Base-by-base conservation (phyloP, 73 alveolate species). In the Paramecium caudatum region DNA sequence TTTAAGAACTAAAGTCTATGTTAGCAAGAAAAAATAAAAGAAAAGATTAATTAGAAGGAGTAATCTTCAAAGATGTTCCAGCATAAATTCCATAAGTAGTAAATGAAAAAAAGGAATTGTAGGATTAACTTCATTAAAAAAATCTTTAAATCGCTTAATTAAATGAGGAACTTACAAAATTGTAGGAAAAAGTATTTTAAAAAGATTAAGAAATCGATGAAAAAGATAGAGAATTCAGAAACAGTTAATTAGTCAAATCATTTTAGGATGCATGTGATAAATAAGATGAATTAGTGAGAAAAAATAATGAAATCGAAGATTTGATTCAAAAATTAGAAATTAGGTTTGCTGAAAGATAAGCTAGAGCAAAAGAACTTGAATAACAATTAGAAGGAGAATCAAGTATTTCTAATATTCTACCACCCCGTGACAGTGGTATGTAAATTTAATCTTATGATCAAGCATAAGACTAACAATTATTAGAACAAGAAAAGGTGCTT, bases 91-190 rank as follows among this genome's bases (percentile, higher is more conserved):
- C 23, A 25, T 27, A 43, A 55, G 80, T 55, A 5, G 80, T 55
- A 10, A 23, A 23, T 55, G 80, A 55, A 9, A 55, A 55, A 10
- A 55, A 55, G 7, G 2, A 55, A 55, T 55, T 55, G n/a, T 55
- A 55, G 30, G 80, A 55, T 21, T 55, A 55, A 27, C 30, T 55
- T 13, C 80, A 55, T 55, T 23, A 55, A 23, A 55, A 55, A 4
- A 55, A 55, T 23, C 30, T 55, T 27, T 55, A 55, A 8, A 55
- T 55, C 30, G 80, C 80, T 55, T 19, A 37, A 10, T 55, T 55
- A 43, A 55, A 55, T 55, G 80, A 55, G 9, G 80, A 55, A 55
- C 30, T 55, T 12, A 10, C 80, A 19, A 55, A 55, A 55, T 55
- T 55, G 30, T 21, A 55, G 3, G 10, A 55, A 21, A 55, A 55